phyloP scores from a whole-genome alignment of 2,329 filamentous ascomycete species.

The Pyricularia pennisetigena region DNA sequence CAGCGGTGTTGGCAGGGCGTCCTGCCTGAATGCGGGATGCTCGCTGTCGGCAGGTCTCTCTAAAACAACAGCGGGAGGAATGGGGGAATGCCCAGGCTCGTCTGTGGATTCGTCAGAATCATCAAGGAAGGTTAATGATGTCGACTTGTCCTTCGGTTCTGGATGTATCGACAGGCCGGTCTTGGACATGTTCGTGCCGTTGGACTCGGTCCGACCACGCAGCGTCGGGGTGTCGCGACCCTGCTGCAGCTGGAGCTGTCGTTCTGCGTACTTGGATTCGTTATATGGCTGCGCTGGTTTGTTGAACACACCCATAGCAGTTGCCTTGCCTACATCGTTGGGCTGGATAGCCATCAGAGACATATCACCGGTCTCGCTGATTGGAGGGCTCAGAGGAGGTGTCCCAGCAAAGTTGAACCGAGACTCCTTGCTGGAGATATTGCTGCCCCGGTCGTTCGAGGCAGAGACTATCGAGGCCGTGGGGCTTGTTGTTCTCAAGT shows the following conservation, averaged over 20 bases:
- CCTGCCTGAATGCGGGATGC: slow-evolving; percentile 43
- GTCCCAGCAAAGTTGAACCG: slow-evolving; percentile 24
- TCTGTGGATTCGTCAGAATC: slow-evolving; percentile 24
- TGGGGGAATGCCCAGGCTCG: slow-evolving; percentile 3
- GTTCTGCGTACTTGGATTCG: slow-evolving; percentile 74
- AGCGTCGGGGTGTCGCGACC: slow-evolving; percentile 54
- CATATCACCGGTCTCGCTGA: slow-evolving; percentile 63
- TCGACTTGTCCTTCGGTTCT: slow-evolving; percentile 21
- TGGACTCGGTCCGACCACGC: slow-evolving; percentile 34
- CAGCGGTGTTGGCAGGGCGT: slow-evolving; percentile 32
- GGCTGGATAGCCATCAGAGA: slow-evolving; percentile 57
- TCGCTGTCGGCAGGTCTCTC: slow-evolving; percentile 41
- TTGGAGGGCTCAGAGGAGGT: slow-evolving; percentile 56
- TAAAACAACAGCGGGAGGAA: slow-evolving; percentile 26
- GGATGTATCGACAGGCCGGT: slow-evolving; percentile 16
- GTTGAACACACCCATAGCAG: slow-evolving; percentile 53
- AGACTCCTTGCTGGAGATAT: slow-evolving; percentile 20
- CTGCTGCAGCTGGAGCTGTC: slow-evolving; percentile 71
- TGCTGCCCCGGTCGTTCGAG: background rate
- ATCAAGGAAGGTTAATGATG: slow-evolving; percentile 30
- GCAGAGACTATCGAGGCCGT: slow-evolving; percentile 24
- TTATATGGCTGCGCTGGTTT: slow-evolving; percentile 71
- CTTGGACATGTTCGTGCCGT: slow-evolving; percentile 22
- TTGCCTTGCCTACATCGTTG: slow-evolving; percentile 73
- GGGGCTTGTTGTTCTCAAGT: slow-evolving; percentile 50